Conservation (phyloP, 129 eudicot species). For the Scalesia atractyloides region DNA sequence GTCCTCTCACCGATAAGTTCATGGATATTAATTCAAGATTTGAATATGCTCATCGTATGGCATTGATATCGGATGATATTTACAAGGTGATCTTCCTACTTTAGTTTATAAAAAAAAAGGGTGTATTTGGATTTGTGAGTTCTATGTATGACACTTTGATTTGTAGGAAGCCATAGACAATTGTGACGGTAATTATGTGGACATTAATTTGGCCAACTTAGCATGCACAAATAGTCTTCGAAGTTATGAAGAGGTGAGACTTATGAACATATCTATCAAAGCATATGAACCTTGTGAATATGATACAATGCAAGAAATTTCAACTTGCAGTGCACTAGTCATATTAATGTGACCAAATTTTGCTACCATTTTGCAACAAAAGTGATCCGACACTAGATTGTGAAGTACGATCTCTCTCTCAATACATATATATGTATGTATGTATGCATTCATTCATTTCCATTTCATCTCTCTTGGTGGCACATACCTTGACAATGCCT, state of each 20-base stretch:
- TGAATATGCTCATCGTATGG: constrained; percentile 24
- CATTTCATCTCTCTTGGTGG: no score
- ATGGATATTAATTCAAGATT: constrained; percentile 13
- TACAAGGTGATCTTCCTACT: constrained; percentile 13
- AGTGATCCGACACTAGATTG: background rate
- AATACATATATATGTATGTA: no score
- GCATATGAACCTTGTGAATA: background rate
- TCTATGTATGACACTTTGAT: background rate
- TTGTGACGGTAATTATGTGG: constrained; percentile 22
- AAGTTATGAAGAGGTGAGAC: constrained; percentile 23
- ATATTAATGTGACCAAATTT: background rate
- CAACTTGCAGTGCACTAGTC: constrained; percentile 16
- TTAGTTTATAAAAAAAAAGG: background rate
- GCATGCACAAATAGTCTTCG: constrained; percentile 10
- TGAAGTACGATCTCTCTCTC: background rate
- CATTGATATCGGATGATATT: constrained; percentile 26
- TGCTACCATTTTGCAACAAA: constrained; percentile 3
- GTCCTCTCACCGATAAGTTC: constrained; percentile 16
- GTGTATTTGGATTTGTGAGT: background rate
- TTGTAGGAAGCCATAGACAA: constrained; percentile 13
- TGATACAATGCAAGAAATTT: constrained; percentile 1
- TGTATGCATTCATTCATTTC: no score
- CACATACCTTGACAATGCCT: no score
- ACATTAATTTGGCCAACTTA: background rate
- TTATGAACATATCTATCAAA: background rate